A percentile compares a stretch with the other conserved stretches of the same genome.
phyloP scores from a whole-genome alignment of 2,329 filamentous ascomycete species.

The Talaromyces marneffei region DNA sequence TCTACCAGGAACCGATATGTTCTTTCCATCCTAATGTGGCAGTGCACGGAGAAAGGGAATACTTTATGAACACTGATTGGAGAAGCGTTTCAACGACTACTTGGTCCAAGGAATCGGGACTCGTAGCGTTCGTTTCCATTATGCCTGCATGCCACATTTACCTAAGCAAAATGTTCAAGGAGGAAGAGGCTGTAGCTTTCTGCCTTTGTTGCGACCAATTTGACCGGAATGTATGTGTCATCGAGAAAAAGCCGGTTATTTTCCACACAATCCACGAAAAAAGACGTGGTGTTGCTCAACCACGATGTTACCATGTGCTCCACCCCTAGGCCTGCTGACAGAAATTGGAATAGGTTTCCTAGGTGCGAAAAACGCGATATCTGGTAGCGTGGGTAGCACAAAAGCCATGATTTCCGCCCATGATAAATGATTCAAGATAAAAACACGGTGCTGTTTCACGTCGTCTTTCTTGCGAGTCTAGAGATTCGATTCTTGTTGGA shows the following conservation, averaged over 20 bases:
- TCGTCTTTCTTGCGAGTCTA: neutral
- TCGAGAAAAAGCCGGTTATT: neutral
- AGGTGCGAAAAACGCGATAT: neutral
- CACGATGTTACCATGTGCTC: conserved; percentile 8
- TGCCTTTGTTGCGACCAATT: neutral
- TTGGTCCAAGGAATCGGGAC: neutral
- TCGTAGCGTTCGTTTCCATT: neutral
- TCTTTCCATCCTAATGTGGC: neutral
- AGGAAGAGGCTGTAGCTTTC: neutral
- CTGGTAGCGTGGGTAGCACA: neutral
- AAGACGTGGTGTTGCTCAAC: neutral
- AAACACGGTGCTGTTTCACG: neutral
- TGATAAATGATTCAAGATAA: neutral
- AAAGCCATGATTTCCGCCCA: neutral
- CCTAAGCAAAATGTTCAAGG: neutral
- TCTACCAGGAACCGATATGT: neutral
- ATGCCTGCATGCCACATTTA: neutral
- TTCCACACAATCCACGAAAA: neutral
- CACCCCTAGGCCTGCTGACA: conserved; percentile 1
- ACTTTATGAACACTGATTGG: neutral
- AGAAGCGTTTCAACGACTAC: neutral
- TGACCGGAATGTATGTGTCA: neutral
- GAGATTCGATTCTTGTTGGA: neutral
- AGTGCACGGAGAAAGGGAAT: neutral
- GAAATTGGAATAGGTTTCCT: neutral